Conservation (phyloP, 1,284 basidiomycete genomes). For the Rhizoctonia solani region DNA sequence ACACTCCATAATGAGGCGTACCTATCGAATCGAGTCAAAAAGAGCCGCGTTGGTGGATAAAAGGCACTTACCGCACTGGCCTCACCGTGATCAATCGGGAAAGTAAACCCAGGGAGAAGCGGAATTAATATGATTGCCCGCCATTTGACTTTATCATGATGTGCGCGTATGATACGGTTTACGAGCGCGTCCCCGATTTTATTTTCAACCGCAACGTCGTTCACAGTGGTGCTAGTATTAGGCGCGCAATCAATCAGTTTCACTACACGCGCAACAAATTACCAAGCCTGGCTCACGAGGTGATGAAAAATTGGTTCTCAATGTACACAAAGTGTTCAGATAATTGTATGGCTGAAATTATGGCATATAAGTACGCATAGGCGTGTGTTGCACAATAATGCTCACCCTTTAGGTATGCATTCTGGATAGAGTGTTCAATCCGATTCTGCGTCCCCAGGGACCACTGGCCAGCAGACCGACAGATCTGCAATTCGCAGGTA, state of each 20-base stretch:
- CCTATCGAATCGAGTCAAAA: slow-evolving; percentile 50
- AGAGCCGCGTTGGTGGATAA: slow-evolving; percentile 16
- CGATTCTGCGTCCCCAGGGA: slow-evolving; percentile 87
- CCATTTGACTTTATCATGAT: slow-evolving; percentile 83
- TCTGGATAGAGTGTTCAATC: slow-evolving; percentile 93
- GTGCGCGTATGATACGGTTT: slow-evolving; percentile 87
- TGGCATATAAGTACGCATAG: not conserved
- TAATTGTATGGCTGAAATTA: slow-evolving; percentile 78
- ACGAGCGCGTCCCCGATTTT: slow-evolving; percentile 94
- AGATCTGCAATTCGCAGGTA: slow-evolving; percentile 97
- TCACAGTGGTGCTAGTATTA: slow-evolving; percentile 71
- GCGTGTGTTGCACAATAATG: slow-evolving; percentile 25
- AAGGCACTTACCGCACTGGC: slow-evolving; percentile 77
- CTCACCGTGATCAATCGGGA: slow-evolving; percentile 90
- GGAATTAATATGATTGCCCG: slow-evolving; percentile 94
- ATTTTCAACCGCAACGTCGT: slow-evolving; percentile 89
- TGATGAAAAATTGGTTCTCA: slow-evolving; percentile 99
- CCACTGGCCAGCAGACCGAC: slow-evolving; percentile 94
- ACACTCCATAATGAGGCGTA: slow-evolving; percentile 91
- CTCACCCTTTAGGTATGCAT: slow-evolving; percentile 88
- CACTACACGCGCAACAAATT: not conserved
- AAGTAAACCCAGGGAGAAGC: slow-evolving; percentile 90
- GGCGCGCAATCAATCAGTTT: not conserved
- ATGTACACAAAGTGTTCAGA: slow-evolving; percentile 95
- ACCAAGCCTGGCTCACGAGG: slow-evolving; percentile 58